Evolutionary conservation across 306 rosid species (phyloP), one percentile per base, ranked within the genome.

Genomic region (Pyrus betulifolia): DNA sequence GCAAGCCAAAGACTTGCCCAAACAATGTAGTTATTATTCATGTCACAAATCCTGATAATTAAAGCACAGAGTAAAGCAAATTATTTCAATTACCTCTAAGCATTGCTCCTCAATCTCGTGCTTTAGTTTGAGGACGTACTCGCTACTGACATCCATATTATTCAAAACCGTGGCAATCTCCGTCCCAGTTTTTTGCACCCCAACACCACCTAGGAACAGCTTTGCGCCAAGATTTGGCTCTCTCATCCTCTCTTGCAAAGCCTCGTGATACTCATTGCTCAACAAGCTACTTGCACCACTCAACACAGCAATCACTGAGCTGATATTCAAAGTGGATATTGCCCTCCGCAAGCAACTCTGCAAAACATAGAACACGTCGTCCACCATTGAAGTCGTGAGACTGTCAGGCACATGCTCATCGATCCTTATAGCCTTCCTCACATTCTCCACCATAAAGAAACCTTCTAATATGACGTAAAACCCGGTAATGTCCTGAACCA

Each of bases 371-470:
- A 94, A 94, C 68, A 92, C 99, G 79, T 95, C 99, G 27, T 95
- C 97, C 80, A 95, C 97, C 97, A 92, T 89, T 27, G 99, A 92
- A 58, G 99, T 92, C 10, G 97, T 92, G 55, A 95, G 93, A 87
- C 97, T 90, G 45, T 92, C 97, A 28, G 90, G 90, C 51, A 85
- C 97, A 5, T 86, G 91, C 81, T 95, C 99, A 73, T 92, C 97
- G 23, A 95, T 95, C 85, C 79, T 78, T 54, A 90, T 89, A 7
- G 99, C 99, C 78, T 95, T 95, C 83, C 97, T 89, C 60, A 89
- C 97, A 82, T 91, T 95, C 85, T 95, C 99, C 74, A 95, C 97
- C 97, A 95, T 95, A 86, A 90, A 95, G 75, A 90, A 95, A 23
- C 99, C 99, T 80, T 95, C 99, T 1, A 95, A 82, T 81, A 92